Percentiles rank a stretch among this genome's conserved stretches.
phyloP scores from a whole-genome alignment of 495 filamentous ascomycete species.

The Hypoxylon crocopeplum region DNA sequence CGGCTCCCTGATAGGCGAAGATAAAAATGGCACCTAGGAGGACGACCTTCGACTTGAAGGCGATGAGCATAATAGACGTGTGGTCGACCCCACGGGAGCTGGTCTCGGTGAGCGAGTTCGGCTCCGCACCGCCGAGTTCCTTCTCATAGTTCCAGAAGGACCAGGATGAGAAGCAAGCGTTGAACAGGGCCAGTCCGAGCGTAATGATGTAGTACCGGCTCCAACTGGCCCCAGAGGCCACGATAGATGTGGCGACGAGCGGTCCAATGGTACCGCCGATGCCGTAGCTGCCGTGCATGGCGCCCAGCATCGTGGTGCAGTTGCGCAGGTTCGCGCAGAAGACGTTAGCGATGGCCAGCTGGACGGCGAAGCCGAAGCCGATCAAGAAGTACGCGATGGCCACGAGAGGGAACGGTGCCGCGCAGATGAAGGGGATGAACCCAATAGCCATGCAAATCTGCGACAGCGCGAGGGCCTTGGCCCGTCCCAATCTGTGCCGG shows the following conservation, averaged over 20 bases:
- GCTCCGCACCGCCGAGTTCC: constrained; percentile 43
- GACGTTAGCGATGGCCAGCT: constrained; percentile 74
- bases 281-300: constrained; percentile 74
- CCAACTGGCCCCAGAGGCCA: constrained; percentile 58
- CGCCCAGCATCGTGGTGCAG: constrained; percentile 65
- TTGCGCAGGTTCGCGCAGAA: constrained; percentile 74
- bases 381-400: constrained; percentile 69
- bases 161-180: no score
- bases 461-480: constrained; percentile 64
- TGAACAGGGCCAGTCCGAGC: no score
- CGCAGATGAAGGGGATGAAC: constrained; percentile 68
- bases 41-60: constrained; percentile 65
- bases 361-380: constrained; percentile 71
- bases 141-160: constrained; percentile 63
- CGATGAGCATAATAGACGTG: constrained; percentile 43
- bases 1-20: constrained; percentile 82
- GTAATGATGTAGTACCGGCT: constrained; percentile 66
- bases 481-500: constrained; percentile 67
- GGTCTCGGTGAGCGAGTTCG: constrained; percentile 6
- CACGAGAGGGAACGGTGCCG: constrained; percentile 72
- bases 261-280: constrained; percentile 74
- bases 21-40: constrained; percentile 77
- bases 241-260: constrained; percentile 72
- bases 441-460: constrained; percentile 56
- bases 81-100: constrained; percentile 11